Evolutionary conservation across 1,284 basidiomycete species (phyloP).

Genomic region (Cutaneotrichosporon sp.): DNA sequence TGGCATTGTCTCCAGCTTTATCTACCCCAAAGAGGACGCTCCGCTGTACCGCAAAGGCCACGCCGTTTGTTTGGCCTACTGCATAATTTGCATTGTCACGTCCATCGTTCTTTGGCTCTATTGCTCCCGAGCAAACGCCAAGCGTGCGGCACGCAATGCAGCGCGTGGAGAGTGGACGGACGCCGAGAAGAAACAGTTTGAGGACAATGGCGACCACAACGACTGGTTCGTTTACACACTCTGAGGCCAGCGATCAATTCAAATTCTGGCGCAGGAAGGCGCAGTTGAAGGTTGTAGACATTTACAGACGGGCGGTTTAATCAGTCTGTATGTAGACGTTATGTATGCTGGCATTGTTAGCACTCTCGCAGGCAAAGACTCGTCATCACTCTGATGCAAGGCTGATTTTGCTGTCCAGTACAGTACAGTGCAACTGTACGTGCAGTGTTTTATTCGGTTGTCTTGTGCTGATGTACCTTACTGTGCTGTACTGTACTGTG

Average conservation of each 20-base stretch:
- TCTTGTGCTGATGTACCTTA: no score
- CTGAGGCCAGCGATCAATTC: slow-evolving; percentile 17
- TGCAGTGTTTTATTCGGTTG: no score
- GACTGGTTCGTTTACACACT: slow-evolving; percentile 37
- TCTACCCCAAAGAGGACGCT: slow-evolving; percentile 43
- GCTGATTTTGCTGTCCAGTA: no score
- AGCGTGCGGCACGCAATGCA: slow-evolving; percentile 27
- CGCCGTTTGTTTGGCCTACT: slow-evolving; percentile 31
- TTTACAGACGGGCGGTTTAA: no score
- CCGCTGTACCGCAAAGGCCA: slow-evolving; percentile 32
- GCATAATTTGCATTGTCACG: slow-evolving; percentile 18
- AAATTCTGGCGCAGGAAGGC: no score
- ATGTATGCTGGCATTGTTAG: no score
- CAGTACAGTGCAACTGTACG: no score
- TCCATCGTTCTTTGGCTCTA: slow-evolving; percentile 25
- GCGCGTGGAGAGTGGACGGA: slow-evolving; percentile 30
- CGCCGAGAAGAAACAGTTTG: slow-evolving; percentile 27
- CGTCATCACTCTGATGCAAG: no score
- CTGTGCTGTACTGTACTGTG: no score
- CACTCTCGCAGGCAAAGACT: no score
- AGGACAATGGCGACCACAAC: slow-evolving; percentile 35
- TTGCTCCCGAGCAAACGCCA: slow-evolving; percentile 22
- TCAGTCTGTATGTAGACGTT: no score
- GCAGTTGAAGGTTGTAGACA: no score
- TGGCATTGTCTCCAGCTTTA: slow-evolving; percentile 52